Base-by-base conservation (phyloP, 495 filamentous ascomycete genomes). In the Xylaria scruposa region DNA sequence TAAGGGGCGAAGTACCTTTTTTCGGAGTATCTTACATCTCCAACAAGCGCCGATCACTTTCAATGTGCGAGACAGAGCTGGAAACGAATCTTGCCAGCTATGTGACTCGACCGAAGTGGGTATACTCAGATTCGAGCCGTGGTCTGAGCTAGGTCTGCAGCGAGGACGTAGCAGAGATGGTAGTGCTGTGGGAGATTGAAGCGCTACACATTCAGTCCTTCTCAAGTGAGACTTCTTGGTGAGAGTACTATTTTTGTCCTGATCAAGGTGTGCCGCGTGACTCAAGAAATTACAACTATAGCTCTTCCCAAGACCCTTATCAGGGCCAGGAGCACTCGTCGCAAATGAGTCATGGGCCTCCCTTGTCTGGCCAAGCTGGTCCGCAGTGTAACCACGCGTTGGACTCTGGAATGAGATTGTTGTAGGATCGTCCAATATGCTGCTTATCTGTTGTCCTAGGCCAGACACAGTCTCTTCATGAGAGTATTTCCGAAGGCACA, bases 1-100 rank as follows among this genome's bases (percentile, higher is more conserved):
- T 66, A 75, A 21, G 33, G 21, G 6, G 24, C 21, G 38, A 12
- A 7, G 31, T 71, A 77, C 75, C 75, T 73, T 75, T 59, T 77
- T 77, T 33, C 75, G 75, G 38, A 77, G 73, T 56, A 77, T 75
- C 42, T 75, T 75, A 13, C 75, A 77, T 44, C 75, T 73, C 75
- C 75, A 77, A 51, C 75, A 77, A 44, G 75, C 75, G 12, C 75
- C 75, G 19, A 77, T 60, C 12, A 75, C 71, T 42, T 77, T 77
- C 15, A 77, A 47, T 4, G 73, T 75, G 4, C 64, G 75, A 40
- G 75, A 75, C 19, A 75, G 68, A 8, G 63, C 67, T 21, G 46
- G 4, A 73, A 68, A 73, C 1, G 75, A 68, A 12, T 42, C 40
- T 40, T 33, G 67, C 33, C 46, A 60, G 40, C 33, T 47, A 40